Conservation (phyloP, 2,329 filamentous ascomycete genomes). For the Fusarium miscanthi region DNA sequence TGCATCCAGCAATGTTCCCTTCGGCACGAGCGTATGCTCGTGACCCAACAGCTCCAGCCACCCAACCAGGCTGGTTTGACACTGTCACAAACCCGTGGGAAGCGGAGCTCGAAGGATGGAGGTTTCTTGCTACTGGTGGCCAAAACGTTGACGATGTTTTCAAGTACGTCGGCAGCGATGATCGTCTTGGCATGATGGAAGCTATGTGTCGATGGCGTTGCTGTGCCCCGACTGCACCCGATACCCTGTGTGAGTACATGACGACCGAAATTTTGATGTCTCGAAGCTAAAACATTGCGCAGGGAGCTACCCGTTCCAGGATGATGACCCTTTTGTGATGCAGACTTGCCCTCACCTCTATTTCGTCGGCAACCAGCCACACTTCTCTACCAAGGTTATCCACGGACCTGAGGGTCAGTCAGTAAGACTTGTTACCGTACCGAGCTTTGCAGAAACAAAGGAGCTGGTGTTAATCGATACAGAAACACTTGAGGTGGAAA, state of each 20-base stretch:
- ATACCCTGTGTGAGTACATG: constrained; percentile 82
- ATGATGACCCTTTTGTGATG: constrained; percentile 90
- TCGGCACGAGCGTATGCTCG: constrained; percentile 75
- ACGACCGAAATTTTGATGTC: no score
- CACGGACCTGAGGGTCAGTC: constrained; percentile 73
- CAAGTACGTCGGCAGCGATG: constrained; percentile 85
- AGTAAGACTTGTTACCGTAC: constrained; percentile 84
- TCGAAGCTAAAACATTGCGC: constrained; percentile 22
- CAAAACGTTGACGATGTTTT: constrained; percentile 95
- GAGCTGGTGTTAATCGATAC: constrained; percentile 86
- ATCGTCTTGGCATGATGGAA: constrained; percentile 90
- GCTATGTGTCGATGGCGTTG: constrained; percentile 93
- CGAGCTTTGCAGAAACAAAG: constrained; percentile 80
- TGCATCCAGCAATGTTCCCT: constrained; percentile 93
- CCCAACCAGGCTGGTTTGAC: constrained; percentile 80
- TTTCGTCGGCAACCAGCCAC: constrained; percentile 86
- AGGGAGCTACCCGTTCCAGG: constrained; percentile 98
- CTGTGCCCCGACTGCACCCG: constrained; percentile 91
- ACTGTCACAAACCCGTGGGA: constrained; percentile 94
- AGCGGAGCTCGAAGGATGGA: constrained; percentile 89
- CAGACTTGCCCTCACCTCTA: constrained; percentile 88
- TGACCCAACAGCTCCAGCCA: constrained; percentile 52
- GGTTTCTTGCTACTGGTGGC: constrained; percentile 85
- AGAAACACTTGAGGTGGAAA: constrained; percentile 83
- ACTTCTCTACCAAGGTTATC: constrained; percentile 78